Base-by-base conservation (phyloP, 129 eudicot species). In the Saussurea involucrata region DNA sequence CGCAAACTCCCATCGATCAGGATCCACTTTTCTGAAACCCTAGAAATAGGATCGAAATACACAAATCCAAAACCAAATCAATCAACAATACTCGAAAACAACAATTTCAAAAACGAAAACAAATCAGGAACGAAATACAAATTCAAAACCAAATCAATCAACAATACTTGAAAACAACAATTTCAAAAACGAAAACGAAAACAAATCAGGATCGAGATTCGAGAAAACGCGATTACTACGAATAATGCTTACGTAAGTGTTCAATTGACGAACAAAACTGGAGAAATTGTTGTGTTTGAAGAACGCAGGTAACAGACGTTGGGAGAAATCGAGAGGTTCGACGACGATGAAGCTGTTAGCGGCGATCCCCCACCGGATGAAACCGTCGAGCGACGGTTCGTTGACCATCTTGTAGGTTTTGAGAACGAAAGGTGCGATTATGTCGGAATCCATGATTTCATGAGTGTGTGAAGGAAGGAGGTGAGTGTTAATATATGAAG, bases 351-450 rank as follows among this genome's bases (percentile, higher is more conserved):
- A 92, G 69, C 88, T 90, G 44, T 90, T 92, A 17, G 81, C 85
- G 25, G 85, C 91, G 65, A 55, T 46, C 5, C 97, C 93, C 97
- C 98, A 92, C 0, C 78, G 24, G 58, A 92, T 85, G 49, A 90
- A 81, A 27, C 29, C 68, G 63, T 92, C 85, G 17, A 90, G 81
- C 4, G 86, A 24, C 0, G 92, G 85, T 44, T 92, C 98, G 68
- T 83, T 86, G 67, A 92, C 96, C 98, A 92, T 90, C 73, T 92
- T 90, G 40, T 92, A 92, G 0, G 98, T 90, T 76, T 92, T 92
- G 81, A 90, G 82, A 33, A 92, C 90, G 75, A 92, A 92, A 55
- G 93, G 96, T 15, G 97, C 91, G n/a, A 92, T 75, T 2, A 83
- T 73, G 57, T 78, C 81, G 7, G 63, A 60, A 24, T 83, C 93